phyloP scores from a whole-genome alignment of 2,329 filamentous ascomycete genomes.

The Lecanicillium sp. region DNA sequence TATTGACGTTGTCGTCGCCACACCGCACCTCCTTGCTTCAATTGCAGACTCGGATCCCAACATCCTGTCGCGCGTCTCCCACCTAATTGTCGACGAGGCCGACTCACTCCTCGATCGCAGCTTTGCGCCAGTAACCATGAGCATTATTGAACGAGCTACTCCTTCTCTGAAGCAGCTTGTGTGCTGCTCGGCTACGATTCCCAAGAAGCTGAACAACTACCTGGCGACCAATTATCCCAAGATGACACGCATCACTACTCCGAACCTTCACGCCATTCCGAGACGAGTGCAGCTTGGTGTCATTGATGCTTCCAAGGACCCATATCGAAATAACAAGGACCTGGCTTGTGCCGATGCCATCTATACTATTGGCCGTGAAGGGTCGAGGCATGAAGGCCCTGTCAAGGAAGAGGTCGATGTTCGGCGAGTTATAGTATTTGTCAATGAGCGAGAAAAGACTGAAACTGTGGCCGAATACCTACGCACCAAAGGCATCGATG shows the following conservation, averaged over 20 bases:
- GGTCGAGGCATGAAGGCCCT: constrained; percentile 47
- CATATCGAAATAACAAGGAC: constrained; percentile 86
- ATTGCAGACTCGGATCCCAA: constrained; percentile 88
- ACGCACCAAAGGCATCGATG: constrained; percentile 77
- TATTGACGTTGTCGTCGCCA: constrained; percentile 79
- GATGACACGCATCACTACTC: constrained; percentile 80
- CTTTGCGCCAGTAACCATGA: constrained; percentile 74
- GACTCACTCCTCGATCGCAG: constrained; percentile 93
- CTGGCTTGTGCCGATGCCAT: constrained; percentile 93
- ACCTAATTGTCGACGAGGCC: constrained; percentile 89
- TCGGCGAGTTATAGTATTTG: constrained; percentile 88
- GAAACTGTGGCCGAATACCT: constrained; percentile 74
- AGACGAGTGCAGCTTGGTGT: constrained; percentile 90
- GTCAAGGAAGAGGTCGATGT: constrained; percentile 52
- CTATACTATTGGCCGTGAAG: constrained; percentile 82
- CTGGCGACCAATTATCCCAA: constrained; percentile 75
- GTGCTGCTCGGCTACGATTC: constrained; percentile 94
- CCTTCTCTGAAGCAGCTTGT: constrained; percentile 81
- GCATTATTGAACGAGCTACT: constrained; percentile 71
- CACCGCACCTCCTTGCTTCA: constrained; percentile 80
- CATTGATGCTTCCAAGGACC: constrained; percentile 84
- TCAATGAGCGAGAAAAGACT: constrained; percentile 90
- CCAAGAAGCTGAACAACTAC: constrained; percentile 76
- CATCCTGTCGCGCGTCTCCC: constrained; percentile 80
- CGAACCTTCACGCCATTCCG: constrained; percentile 92